Evolutionary conservation across 2,329 filamentous ascomycete genomes (phyloP).

Genomic region (Celoporthe dispersa): DNA sequence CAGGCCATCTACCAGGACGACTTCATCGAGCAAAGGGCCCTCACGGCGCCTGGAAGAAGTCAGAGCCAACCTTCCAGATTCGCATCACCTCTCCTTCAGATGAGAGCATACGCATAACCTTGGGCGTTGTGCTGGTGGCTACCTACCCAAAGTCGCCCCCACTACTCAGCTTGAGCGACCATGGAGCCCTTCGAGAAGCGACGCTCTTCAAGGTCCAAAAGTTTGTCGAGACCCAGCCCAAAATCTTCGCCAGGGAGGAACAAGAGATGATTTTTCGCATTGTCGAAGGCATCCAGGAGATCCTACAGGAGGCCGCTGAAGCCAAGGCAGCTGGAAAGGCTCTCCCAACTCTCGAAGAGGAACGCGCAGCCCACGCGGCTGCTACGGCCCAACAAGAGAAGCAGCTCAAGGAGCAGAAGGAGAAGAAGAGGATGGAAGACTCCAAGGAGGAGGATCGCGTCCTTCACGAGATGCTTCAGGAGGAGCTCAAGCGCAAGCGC

Average conservation of each 20-base stretch:
- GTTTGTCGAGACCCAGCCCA: constrained; percentile 63
- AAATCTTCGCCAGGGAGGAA: constrained; percentile 54
- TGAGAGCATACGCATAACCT: constrained; percentile 68
- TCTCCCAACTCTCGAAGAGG: constrained; percentile 85
- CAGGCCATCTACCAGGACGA: constrained; percentile 90
- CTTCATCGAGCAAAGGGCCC: constrained; percentile 75
- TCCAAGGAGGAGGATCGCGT: constrained; percentile 71
- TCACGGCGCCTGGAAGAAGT: constrained; percentile 86
- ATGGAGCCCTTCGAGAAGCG: constrained; percentile 68
- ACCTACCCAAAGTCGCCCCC: constrained; percentile 89
- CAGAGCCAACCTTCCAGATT: constrained; percentile 82
- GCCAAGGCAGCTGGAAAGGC: constrained; percentile 75
- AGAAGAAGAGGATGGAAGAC: constrained; percentile 59
- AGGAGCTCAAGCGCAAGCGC: constrained; percentile 71
- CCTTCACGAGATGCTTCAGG: constrained; percentile 71
- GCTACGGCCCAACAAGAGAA: constrained; percentile 65
- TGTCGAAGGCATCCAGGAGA: constrained; percentile 70
- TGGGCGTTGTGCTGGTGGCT: constrained; percentile 82
- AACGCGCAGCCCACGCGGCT: constrained; percentile 82
- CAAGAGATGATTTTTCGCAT: constrained; percentile 68
- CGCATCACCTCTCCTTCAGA: constrained; percentile 75
- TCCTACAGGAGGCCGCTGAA: constrained; percentile 84
- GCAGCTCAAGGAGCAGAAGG: constrained; percentile 58
- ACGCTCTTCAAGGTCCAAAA: constrained; percentile 73
- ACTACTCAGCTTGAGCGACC: constrained; percentile 69